Evolutionary conservation across 2,329 filamentous ascomycete genomes (phyloP).

Genomic region (Raffaelea arxii): DNA sequence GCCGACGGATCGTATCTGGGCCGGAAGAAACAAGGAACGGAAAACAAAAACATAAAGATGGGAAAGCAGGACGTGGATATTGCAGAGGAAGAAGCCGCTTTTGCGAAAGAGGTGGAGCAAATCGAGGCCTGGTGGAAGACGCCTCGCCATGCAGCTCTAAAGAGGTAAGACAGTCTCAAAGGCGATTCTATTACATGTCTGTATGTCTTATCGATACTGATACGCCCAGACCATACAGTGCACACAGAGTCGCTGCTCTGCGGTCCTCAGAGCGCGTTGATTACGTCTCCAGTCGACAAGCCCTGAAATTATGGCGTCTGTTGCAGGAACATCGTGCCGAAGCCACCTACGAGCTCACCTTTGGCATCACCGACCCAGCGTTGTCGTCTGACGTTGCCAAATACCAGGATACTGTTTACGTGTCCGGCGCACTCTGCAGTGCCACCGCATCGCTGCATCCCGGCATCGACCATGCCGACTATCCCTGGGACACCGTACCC

Average conservation of each 20-base stretch:
- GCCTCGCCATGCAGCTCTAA: background rate
- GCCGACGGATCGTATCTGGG: too few relatives aligned
- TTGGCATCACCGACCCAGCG: background rate
- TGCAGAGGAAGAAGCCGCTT: background rate
- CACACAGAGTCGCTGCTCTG: background rate
- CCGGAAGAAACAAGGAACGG: too few relatives aligned
- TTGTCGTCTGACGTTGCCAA: background rate
- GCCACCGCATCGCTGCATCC: too few relatives aligned
- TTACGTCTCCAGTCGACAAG: background rate
- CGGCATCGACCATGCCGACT: background rate
- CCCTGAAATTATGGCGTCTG: background rate
- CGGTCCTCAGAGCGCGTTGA: too few relatives aligned
- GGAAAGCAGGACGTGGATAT: too few relatives aligned
- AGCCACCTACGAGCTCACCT: background rate
- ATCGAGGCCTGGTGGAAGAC: background rate
- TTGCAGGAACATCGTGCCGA: background rate
- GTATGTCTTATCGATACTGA: too few relatives aligned
- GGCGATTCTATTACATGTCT: too few relatives aligned
- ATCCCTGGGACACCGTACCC: background rate
- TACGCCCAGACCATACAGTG: background rate
- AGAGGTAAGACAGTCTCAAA: too few relatives aligned
- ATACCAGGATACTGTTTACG: background rate
- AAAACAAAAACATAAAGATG: too few relatives aligned
- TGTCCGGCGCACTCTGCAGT: background rate
- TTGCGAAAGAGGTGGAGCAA: background rate